Evolutionary conservation across 768 basidiomycete species (phyloP).

Genomic region (Pleurotus eryngii): DNA sequence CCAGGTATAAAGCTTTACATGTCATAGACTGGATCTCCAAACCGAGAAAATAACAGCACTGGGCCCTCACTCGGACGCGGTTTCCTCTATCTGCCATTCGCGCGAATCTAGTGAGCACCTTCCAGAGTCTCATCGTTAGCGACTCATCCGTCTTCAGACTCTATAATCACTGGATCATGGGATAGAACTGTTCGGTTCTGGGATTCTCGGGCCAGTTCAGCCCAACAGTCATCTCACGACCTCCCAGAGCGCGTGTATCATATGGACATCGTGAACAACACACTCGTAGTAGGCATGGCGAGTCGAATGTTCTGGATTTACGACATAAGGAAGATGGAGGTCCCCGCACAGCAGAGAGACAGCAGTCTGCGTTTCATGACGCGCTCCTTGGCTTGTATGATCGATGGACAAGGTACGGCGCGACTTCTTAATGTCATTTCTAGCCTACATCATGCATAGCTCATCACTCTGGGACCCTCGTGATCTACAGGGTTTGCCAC

Average conservation of each 20-base stretch:
- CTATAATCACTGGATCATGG: constrained; percentile 87
- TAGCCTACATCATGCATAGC: constrained; percentile 3
- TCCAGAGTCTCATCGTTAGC: neutral
- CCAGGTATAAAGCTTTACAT: neutral
- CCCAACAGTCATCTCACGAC: constrained; percentile 56
- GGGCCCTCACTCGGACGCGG: constrained; percentile 77
- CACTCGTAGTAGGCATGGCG: constrained; percentile 90
- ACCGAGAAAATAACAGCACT: constrained; percentile 70
- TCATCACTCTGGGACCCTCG: neutral
- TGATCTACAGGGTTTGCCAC: constrained; percentile 75
- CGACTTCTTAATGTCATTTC: neutral
- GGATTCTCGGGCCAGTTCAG: constrained; percentile 66
- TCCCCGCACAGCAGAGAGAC: constrained; percentile 78
- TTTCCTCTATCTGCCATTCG: constrained; percentile 75
- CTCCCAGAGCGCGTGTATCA: constrained; percentile 86
- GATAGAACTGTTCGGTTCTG: constrained; percentile 86
- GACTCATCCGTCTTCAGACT: constrained; percentile 38
- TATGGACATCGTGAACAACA: constrained; percentile 74
- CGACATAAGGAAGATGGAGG: constrained; percentile 75
- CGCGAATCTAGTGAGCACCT: constrained; percentile 54
- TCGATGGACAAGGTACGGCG: constrained; percentile 77
- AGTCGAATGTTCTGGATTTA: constrained; percentile 88
- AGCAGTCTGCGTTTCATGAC: constrained; percentile 97
- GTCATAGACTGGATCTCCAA: constrained; percentile 67
- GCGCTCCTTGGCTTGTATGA: constrained; percentile 86